phyloP scores from a whole-genome alignment of 116 monocot genomes.

The Thalassia testudinum region DNA sequence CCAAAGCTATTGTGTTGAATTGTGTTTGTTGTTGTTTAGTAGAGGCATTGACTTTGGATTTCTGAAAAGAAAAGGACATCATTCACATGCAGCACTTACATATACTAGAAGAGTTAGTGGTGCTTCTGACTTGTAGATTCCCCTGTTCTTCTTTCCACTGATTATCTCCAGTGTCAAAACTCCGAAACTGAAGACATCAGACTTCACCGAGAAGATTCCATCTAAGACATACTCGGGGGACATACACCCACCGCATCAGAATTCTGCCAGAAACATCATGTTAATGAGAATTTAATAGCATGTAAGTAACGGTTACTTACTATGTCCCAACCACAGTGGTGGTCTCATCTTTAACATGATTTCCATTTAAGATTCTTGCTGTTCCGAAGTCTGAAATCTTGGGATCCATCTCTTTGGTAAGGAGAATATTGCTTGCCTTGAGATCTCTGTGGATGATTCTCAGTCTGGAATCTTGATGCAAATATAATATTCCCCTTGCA shows the following conservation, averaged over 20 bases:
- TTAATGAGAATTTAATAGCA: too few relatives aligned
- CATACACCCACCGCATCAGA: constrained; percentile 27
- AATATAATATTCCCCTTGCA: constrained; percentile 21
- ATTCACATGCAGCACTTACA: too few relatives aligned
- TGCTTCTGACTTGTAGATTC: constrained; percentile 3
- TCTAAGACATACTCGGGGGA: constrained; percentile 23
- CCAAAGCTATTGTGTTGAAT: too few relatives aligned
- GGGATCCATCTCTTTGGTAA: constrained; percentile 17
- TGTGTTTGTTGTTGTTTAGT: too few relatives aligned
- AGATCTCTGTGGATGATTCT: constrained; percentile 26
- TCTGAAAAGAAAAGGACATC: too few relatives aligned
- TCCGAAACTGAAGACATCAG: constrained; percentile 27
- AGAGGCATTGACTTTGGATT: too few relatives aligned
- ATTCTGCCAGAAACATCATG: background rate
- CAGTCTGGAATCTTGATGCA: constrained; percentile 18
- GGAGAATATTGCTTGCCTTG: constrained; percentile 22
- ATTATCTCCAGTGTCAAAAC: constrained; percentile 24
- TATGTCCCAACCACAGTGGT: constrained; percentile 22
- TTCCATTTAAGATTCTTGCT: constrained; percentile 15
- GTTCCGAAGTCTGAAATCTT: constrained; percentile 26
- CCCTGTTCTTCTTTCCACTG: constrained; percentile 19
- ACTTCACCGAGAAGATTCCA: constrained; percentile 23
- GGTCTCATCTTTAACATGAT: constrained; percentile 7
- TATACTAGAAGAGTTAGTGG: constrained; percentile 9
- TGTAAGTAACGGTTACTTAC: constrained; percentile 6